These are phyloP conservation scores for Lentithecium fluviatile DNA, from an alignment of 495 filamentous ascomycete genomes.

Conservation along the genomic window DNA sequence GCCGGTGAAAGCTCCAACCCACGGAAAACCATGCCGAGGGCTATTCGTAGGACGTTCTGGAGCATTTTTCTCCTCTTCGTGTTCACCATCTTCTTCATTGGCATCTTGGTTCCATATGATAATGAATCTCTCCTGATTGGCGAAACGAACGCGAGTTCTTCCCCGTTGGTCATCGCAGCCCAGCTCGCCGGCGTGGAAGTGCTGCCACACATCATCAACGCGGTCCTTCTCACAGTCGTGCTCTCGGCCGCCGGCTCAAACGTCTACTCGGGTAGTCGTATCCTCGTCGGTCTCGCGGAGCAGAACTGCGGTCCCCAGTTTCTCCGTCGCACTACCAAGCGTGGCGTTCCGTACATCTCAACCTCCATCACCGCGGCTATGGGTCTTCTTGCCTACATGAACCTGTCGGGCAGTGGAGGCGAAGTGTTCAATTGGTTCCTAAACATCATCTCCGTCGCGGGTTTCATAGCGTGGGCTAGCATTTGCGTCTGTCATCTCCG, in stretches of 20 bases:
- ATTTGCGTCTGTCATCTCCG: conserved; percentile 59
- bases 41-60: conserved; percentile 36
- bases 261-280: conserved; percentile 62
- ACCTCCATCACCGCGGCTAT: conserved; percentile 42
- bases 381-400: conserved; percentile 45
- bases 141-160: conserved; percentile 30
- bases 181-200: conserved; percentile 32
- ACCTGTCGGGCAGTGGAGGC: conserved; percentile 49
- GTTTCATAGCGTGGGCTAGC: conserved; percentile 65
- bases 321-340: conserved; percentile 20
- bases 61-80: conserved; percentile 29
- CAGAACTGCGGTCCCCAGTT: conserved; percentile 60
- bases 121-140: conserved; percentile 33
- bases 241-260: conserved; percentile 52
- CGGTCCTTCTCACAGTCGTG: conserved; percentile 31
- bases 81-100: conserved; percentile 36
- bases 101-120: conserved; percentile 38
- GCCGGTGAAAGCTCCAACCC: conserved; percentile 36
- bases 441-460: conserved; percentile 65
- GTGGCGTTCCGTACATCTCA: conserved; percentile 48
- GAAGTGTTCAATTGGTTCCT: conserved; percentile 60
- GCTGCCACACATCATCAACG: conserved; percentile 34
- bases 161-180: conserved; percentile 35
- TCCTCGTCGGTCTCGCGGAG: conserved; percentile 61
- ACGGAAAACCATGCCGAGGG: conserved; percentile 33